A percentile compares a stretch with the other conserved stretches of the same genome.
phyloP scores from a whole-genome alignment of 2,329 filamentous ascomycete species.

The Alternaria hordeiaustralica region DNA sequence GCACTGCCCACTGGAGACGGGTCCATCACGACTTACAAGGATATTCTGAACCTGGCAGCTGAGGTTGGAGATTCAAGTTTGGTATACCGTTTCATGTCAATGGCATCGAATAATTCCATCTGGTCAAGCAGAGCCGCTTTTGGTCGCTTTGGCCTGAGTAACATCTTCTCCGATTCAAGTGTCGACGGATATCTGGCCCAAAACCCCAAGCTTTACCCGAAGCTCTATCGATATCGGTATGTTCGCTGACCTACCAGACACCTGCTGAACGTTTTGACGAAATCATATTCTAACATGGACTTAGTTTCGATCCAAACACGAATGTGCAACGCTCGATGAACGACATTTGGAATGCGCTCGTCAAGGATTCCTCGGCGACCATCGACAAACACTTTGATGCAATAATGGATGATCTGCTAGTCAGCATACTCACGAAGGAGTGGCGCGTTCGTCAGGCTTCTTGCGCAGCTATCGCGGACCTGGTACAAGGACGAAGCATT shows the following conservation, averaged over 20 bases:
- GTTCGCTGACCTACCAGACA: background rate
- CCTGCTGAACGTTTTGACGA: background rate
- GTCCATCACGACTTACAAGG: conserved; percentile 93
- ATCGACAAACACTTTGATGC: conserved; percentile 84
- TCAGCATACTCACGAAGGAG: conserved; percentile 85
- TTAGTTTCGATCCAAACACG: conserved; percentile 82
- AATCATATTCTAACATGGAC: conserved; percentile 18
- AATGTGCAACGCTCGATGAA: conserved; percentile 97
- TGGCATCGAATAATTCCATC: conserved; percentile 93
- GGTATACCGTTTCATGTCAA: conserved; percentile 98
- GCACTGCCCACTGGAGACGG: conserved; percentile 89
- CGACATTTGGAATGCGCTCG: conserved; percentile 95
- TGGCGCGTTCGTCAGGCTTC: conserved; percentile 94
- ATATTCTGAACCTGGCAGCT: conserved; percentile 93
- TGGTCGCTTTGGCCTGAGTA: conserved; percentile 90
- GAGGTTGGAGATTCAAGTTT: conserved; percentile 95
- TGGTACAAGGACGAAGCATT: conserved; percentile 78
- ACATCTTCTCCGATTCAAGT: conserved; percentile 84
- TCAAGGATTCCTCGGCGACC: conserved; percentile 80
- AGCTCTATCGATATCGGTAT: conserved; percentile 83
- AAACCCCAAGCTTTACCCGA: conserved; percentile 94
- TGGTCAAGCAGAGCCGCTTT: conserved; percentile 98
- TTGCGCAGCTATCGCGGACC: conserved; percentile 85
- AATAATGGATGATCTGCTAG: conserved; percentile 86
- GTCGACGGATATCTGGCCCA: conserved; percentile 71